Percentiles rank a stretch among this genome's conserved stretches.
Conservation (phyloP, 495 filamentous ascomycete species). For the Pseudomonodictys pantanalensis region DNA sequence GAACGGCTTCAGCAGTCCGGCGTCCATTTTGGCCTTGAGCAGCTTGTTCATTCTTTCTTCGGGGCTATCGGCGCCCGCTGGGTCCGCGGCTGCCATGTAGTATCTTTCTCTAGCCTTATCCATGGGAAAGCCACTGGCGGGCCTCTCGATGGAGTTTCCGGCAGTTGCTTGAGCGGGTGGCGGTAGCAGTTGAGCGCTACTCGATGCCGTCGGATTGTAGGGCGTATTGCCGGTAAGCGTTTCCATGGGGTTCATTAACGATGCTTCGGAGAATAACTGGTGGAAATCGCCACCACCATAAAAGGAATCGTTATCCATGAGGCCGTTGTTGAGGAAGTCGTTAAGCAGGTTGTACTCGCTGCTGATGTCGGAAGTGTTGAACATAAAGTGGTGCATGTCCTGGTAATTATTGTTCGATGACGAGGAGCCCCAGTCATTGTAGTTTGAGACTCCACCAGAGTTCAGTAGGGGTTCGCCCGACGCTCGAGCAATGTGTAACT, state of each 20-base stretch:
- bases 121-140: slow-evolving; percentile 57
- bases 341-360: slow-evolving; percentile 95
- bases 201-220: slow-evolving; percentile 25
- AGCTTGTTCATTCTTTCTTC: slow-evolving; percentile 95
- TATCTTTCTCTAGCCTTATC: slow-evolving; percentile 88
- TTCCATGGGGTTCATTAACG: slow-evolving; percentile 52
- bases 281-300: slow-evolving; percentile 62
- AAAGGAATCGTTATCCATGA: slow-evolving; percentile 73
- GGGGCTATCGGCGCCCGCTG: slow-evolving; percentile 83
- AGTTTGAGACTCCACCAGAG: slow-evolving; percentile 54
- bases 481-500: slow-evolving; percentile 44
- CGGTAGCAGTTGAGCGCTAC: slow-evolving; percentile 27
- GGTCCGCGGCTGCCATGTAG: slow-evolving; percentile 95
- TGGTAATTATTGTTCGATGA: slow-evolving; percentile 77
- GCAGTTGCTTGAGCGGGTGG: slow-evolving; percentile 32
- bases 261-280: slow-evolving; percentile 55
- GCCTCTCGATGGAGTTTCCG: slow-evolving; percentile 58
- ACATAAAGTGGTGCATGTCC: slow-evolving; percentile 95
- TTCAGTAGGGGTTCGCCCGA: slow-evolving; percentile 18
- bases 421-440: slow-evolving; percentile 66
- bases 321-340: slow-evolving; percentile 85
- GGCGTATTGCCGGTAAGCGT: slow-evolving; percentile 31
- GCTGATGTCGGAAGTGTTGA: slow-evolving; percentile 87
- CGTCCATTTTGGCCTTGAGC: slow-evolving; percentile 90
- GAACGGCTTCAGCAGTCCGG: slow-evolving; percentile 90